phyloP scores from a whole-genome alignment of 768 basidiomycete species.

The Mycena rosella region DNA sequence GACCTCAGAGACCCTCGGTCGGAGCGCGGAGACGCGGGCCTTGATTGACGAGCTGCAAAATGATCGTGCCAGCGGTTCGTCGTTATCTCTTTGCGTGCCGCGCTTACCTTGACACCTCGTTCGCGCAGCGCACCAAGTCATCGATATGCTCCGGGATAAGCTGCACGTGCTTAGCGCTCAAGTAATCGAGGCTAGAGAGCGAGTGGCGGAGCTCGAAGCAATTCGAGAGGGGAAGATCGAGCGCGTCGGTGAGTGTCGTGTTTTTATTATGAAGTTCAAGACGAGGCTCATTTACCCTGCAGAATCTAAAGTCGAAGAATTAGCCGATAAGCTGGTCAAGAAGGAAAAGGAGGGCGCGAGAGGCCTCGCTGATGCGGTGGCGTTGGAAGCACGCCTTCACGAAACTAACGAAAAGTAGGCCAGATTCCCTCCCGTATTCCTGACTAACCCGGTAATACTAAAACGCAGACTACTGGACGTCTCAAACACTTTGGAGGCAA shows the following conservation, averaged over 20 bases:
- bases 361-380: conserved; percentile 26
- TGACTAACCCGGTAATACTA: background rate
- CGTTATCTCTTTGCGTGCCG: conserved; percentile 4
- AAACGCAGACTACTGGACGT: conserved; percentile 10
- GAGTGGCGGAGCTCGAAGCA: conserved; percentile 53
- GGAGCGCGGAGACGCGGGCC: conserved; percentile 43
- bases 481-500: conserved; percentile 18
- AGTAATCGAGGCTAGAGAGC: conserved; percentile 56
- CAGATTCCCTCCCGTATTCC: background rate
- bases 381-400: conserved; percentile 30
- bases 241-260: conserved; percentile 31
- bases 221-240: conserved; percentile 34
- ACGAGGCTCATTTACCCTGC: background rate
- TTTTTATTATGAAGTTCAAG: background rate
- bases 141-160: conserved; percentile 62
- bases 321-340: conserved; percentile 32
- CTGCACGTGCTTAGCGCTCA: conserved; percentile 56
- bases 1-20: conserved; percentile 43
- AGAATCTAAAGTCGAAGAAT: conserved; percentile 35
- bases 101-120: conserved; percentile 18
- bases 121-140: conserved; percentile 59
- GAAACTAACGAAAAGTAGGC: conserved; percentile 35
- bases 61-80: conserved; percentile 51
- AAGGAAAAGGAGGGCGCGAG: conserved; percentile 36
- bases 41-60: conserved; percentile 49